These are phyloP conservation scores for Lactifluus piperatus DNA, from an alignment of 768 basidiomycete genomes.

Conservation along the genomic window DNA sequence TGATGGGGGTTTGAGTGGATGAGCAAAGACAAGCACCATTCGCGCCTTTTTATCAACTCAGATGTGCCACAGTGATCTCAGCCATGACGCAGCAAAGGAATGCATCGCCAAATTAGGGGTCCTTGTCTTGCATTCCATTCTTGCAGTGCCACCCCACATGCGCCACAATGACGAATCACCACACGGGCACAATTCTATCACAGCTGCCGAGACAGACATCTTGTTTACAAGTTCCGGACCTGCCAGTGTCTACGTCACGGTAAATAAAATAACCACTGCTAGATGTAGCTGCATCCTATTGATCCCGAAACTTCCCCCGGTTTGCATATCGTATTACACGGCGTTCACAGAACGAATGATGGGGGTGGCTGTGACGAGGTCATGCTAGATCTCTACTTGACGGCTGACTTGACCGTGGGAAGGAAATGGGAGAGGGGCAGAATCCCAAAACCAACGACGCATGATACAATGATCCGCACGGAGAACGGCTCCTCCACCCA, in stretches of 20 bases:
- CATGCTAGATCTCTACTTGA: background rate
- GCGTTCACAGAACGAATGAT: background rate
- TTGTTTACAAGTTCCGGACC: too few species aligned
- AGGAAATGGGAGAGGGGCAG: slow-evolving; percentile 8
- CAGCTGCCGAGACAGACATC: too few species aligned
- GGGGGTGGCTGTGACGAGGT: background rate
- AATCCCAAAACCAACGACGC: slow-evolving; percentile 6
- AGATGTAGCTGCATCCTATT: too few species aligned
- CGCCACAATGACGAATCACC: too few species aligned
- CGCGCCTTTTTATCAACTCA: background rate
- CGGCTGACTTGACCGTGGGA: background rate
- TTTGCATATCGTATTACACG: background rate
- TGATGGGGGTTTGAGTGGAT: background rate
- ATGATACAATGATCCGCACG: background rate
- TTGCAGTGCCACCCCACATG: too few species aligned
- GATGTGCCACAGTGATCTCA: background rate
- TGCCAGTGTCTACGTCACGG: too few species aligned
- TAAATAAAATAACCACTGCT: background rate
- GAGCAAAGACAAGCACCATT: background rate
- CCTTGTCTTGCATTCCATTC: too few species aligned
- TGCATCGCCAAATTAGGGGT: background rate
- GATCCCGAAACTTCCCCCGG: background rate
- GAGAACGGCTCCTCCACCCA: slow-evolving; percentile 6
- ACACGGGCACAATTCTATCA: too few species aligned
- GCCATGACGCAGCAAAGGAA: slow-evolving; percentile 2